Evolutionary conservation across 2,329 filamentous ascomycete genomes (phyloP).

Genomic region (Tolypocladium ovalisporum): DNA sequence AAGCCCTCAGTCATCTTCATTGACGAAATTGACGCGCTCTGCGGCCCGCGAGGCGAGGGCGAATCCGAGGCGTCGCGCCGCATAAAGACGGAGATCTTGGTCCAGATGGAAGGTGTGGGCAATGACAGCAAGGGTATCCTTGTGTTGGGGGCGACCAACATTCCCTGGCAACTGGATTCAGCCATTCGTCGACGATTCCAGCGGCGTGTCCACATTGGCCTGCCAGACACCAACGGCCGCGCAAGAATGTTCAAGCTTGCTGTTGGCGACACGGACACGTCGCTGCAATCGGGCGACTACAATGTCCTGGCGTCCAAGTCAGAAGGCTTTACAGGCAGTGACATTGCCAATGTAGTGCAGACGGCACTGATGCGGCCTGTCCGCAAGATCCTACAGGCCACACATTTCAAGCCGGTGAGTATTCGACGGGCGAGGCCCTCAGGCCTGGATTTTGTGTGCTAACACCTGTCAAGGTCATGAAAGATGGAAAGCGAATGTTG

Average conservation of each 20-base stretch:
- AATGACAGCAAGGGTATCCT: conserved; percentile 90
- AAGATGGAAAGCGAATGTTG: conserved; percentile 55
- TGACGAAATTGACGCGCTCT: conserved; percentile 93
- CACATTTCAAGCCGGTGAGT: conserved; percentile 87
- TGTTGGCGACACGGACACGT: conserved; percentile 85
- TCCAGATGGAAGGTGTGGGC: conserved; percentile 98
- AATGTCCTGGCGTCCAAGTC: conserved; percentile 68
- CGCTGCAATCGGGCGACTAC: conserved; percentile 68
- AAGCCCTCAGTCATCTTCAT: conserved; percentile 98
- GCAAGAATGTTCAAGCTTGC: conserved; percentile 93
- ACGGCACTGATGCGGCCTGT: conserved; percentile 96
- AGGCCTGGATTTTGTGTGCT: not conserved
- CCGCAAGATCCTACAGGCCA: conserved; percentile 91
- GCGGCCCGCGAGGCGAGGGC: conserved; percentile 83
- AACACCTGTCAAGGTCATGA: conserved; percentile 45
- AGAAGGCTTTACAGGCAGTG: conserved; percentile 90
- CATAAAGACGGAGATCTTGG: conserved; percentile 96
- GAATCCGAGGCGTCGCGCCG: conserved; percentile 94
- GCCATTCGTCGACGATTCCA: conserved; percentile 96
- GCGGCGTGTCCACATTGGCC: conserved; percentile 84
- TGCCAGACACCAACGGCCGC: conserved; percentile 78
- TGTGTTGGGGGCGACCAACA: conserved; percentile 93
- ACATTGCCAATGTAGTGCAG: conserved; percentile 93
- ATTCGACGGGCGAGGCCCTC: not conserved
- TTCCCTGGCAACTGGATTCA: conserved; percentile 95